Conservation (phyloP, 2,329 filamentous ascomycete genomes). For the Exophiala aquamarina region DNA sequence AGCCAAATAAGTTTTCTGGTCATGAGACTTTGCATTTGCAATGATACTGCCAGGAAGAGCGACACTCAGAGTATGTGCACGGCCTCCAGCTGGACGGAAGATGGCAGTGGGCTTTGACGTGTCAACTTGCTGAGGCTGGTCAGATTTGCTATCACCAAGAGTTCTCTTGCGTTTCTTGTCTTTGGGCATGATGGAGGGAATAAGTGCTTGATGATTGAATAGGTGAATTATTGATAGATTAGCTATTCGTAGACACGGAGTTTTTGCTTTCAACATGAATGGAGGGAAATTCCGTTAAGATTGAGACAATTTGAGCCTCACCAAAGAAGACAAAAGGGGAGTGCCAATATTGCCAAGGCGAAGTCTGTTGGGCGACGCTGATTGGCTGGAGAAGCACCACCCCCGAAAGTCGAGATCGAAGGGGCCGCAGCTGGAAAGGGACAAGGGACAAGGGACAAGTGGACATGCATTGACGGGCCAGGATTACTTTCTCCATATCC, state of each 20-base stretch:
- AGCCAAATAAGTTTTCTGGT: constrained; percentile 71
- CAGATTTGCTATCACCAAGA: constrained; percentile 7
- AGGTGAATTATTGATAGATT: not conserved
- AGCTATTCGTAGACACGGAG: too few species aligned
- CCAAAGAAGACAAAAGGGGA: constrained; percentile 1
- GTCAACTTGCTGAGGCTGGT: constrained; percentile 38
- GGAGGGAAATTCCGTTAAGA: too few species aligned
- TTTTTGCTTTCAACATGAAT: too few species aligned
- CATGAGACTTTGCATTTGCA: constrained; percentile 66
- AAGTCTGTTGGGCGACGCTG: not conserved
- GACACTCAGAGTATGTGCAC: constrained; percentile 73
- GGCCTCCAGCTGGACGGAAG: constrained; percentile 64
- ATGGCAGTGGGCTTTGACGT: constrained; percentile 68
- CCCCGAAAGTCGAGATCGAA: not conserved
- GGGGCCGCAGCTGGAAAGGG: too few species aligned
- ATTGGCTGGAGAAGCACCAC: constrained; percentile 4
- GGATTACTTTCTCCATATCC: too few species aligned
- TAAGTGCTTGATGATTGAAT: not conserved
- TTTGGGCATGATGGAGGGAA: constrained; percentile 7
- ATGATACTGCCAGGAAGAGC: constrained; percentile 78
- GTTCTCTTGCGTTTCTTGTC: constrained; percentile 22
- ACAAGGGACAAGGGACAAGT: too few species aligned
- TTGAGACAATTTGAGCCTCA: too few species aligned
- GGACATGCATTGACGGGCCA: too few species aligned
- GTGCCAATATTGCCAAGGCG: constrained; percentile 7